These are phyloP conservation scores for Dysphania ambrosioides DNA, from an alignment of 148 eudicot species.

Conservation along the genomic window DNA sequence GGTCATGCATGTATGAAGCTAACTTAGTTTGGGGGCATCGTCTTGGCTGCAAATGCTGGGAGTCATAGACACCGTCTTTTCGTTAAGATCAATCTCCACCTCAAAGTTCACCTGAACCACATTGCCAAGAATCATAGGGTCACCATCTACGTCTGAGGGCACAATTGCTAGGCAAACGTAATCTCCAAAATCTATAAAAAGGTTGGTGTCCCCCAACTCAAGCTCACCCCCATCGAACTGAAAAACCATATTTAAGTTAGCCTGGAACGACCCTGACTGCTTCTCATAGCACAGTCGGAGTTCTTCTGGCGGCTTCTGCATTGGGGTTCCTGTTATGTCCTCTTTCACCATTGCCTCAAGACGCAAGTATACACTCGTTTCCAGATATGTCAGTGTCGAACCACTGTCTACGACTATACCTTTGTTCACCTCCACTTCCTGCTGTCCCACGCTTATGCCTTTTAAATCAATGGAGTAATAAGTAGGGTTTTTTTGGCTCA, in stretches of 20 bases:
- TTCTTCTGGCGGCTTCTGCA: neutral
- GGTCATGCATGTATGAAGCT: neutral
- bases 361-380: neutral
- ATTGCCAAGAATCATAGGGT: slow-evolving; percentile 11
- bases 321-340: neutral
- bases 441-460: slow-evolving; percentile 9
- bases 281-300: slow-evolving; percentile 20
- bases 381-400: slow-evolving; percentile 20
- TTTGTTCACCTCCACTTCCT: neutral
- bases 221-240: slow-evolving; percentile 21
- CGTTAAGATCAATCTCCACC: slow-evolving; percentile 8
- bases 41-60: slow-evolving; percentile 7
- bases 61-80: slow-evolving; percentile 12
- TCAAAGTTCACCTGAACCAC: slow-evolving; percentile 11
- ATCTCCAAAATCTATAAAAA: neutral
- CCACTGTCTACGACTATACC: slow-evolving; percentile 20
- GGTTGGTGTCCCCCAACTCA: neutral
- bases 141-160: slow-evolving; percentile 8
- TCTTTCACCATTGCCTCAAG: slow-evolving; percentile 8
- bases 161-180: slow-evolving; percentile 15
- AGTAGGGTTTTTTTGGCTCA: neutral
- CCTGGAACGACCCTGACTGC: neutral
- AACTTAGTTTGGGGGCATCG: neutral
- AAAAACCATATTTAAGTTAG: neutral
- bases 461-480: slow-evolving; percentile 14